Percentiles rank a stretch among this genome's conserved stretches.
Evolutionary conservation across 2,329 filamentous ascomycete species (phyloP).

Genomic region (Madurella mycetomatis): DNA sequence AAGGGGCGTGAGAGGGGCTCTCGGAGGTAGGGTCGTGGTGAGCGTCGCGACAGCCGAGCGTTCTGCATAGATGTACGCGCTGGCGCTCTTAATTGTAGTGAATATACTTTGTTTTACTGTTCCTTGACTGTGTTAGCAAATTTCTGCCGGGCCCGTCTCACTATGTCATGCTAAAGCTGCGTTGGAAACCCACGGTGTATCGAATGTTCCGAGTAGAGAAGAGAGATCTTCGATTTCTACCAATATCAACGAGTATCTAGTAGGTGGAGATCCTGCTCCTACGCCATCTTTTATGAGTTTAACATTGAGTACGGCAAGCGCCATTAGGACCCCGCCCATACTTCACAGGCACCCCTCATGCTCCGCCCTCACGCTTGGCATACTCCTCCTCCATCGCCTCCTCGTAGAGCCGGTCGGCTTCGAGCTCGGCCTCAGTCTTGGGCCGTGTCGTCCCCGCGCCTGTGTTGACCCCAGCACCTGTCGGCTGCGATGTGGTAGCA

Average conservation of each 20-base stretch:
- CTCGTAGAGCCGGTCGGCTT: slow-evolving; percentile 48
- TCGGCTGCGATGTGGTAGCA: slow-evolving; percentile 13
- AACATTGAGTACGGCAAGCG: neutral
- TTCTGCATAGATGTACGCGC: no score
- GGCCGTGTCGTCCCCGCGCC: slow-evolving; percentile 43
- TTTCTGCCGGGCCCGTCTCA: no score
- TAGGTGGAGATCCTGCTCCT: no score
- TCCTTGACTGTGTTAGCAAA: no score
- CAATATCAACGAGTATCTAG: no score
- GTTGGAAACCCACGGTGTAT: no score
- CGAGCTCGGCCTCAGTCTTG: slow-evolving; percentile 47
- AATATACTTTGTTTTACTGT: no score
- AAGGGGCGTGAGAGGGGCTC: neutral
- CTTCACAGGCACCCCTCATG: slow-evolving; percentile 26
- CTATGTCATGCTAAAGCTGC: no score
- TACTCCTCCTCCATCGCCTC: slow-evolving; percentile 54
- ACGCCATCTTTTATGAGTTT: neutral
- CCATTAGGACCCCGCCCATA: neutral
- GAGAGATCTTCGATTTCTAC: no score
- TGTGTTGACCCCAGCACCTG: slow-evolving; percentile 45
- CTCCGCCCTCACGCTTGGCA: slow-evolving; percentile 50
- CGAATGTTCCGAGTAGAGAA: no score
- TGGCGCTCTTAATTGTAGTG: no score
- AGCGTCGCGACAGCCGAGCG: no score
- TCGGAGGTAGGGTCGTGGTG: neutral